Base-by-base conservation (phyloP, 495 filamentous ascomycete species). In the Trichocladium antarcticum region DNA sequence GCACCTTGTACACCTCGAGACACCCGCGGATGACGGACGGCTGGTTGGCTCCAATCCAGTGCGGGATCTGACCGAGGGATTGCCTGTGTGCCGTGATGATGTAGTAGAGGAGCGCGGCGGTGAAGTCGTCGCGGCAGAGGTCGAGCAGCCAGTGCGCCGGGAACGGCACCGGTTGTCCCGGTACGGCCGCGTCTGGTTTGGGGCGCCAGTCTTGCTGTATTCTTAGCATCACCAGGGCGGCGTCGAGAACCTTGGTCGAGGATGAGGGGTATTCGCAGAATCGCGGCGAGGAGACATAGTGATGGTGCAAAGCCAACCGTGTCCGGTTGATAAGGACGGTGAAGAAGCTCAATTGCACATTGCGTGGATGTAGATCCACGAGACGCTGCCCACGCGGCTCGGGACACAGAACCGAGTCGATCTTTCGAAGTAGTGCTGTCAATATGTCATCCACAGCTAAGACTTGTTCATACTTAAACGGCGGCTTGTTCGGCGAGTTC, bases 41-140 rank as follows among this genome's bases (percentile, higher is more conserved):
- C 31, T 14, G 31, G 31, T 14, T 10, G 31, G n/a, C n/a, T n/a
- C n/a, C n/a, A n/a, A n/a, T n/a, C n/a, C n/a, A n/a, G n/a, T n/a
- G n/a, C 19, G 52, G 45, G 5, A 48, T 22, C 11, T 17, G 29
- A 17, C 56, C 50, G 19, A 56, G 39, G 14, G 54, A 44, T 3
- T 38, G 45, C 11, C 47, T 16, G 6, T 43, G 20, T 8, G 45
- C 27, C 8, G 56, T 40, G 11, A 56, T 28, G 3, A 56, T 36
- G 37, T 55, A 37, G 37, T 58, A 55, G 4, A 58, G 21, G 41
- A 59, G 53, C 7, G 59, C 59, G 6, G 51, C 53, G 7, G 48
- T 54, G 22, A 62, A 58, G 46, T 58, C 56, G 37, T 62, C 59
- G 39, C 54, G 59, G 44, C 56, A 57, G 11, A 62, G 20, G 32